A percentile compares a stretch with the other conserved stretches of the same genome.
These are phyloP conservation scores for Capsicum baccatum DNA, from an alignment of 257 asterid genomes.

Conservation along the genomic window DNA sequence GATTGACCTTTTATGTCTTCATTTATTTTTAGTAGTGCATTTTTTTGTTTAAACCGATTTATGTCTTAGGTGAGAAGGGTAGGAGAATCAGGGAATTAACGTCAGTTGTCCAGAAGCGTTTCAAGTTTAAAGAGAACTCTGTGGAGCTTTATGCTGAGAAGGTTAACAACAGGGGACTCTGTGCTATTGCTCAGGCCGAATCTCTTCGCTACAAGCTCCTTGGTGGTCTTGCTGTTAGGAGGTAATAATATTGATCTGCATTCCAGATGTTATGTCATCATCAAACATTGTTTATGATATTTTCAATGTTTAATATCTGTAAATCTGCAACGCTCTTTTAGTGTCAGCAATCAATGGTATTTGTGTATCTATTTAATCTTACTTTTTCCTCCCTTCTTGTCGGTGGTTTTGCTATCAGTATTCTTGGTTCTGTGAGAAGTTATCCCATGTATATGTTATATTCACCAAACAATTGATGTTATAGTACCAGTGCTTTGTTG, in stretches of 20 bases:
- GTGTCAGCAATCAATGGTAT: not conserved
- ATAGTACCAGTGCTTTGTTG: constrained; percentile 36
- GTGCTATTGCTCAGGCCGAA: constrained; percentile 66
- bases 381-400: not conserved
- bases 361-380: not conserved
- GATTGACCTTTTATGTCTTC: not conserved
- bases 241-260: constrained; percentile 37
- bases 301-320: not conserved
- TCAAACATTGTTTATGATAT: too few relatives aligned
- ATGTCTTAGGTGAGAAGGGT: constrained; percentile 61
- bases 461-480: constrained; percentile 39
- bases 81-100: constrained; percentile 73
- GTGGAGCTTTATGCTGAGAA: constrained; percentile 53
- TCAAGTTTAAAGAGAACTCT: constrained; percentile 64
- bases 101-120: constrained; percentile 67
- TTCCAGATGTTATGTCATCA: not conserved
- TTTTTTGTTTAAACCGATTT: not conserved
- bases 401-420: not conserved
- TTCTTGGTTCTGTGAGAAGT: not conserved
- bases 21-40: not conserved
- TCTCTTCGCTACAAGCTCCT: constrained; percentile 67
- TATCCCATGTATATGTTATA: constrained; percentile 33
- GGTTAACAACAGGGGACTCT: constrained; percentile 60
- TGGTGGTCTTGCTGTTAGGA: constrained; percentile 61
- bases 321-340: not conserved